Evolutionary conservation across 2,329 filamentous ascomycete species (phyloP).

Genomic region (Scedosporium aurantiacum): DNA sequence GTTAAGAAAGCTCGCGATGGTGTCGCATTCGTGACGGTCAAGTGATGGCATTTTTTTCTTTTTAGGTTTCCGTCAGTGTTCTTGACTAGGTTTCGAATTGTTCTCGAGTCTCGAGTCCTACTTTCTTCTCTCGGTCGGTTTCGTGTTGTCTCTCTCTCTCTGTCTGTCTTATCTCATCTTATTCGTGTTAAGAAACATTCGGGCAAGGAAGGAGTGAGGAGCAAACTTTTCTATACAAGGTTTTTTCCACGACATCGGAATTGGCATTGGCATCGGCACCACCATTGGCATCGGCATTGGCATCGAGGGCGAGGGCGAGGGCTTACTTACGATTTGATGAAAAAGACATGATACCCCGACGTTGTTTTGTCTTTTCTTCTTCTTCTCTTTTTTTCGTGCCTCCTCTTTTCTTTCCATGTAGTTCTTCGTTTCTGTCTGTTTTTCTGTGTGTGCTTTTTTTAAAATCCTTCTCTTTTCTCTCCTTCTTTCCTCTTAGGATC

Average conservation of each 20-base stretch:
- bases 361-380: not conserved
- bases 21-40: conserved; percentile 54
- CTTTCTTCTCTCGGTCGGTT: too few relatives aligned
- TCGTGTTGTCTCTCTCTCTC: too few relatives aligned
- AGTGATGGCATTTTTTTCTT: conserved; percentile 27
- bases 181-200: not conserved
- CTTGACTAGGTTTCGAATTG: not conserved
- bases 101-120: too few relatives aligned
- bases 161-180: too few relatives aligned
- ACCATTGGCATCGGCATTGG: not conserved
- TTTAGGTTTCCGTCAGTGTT: not conserved
- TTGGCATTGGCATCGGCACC: not conserved
- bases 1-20: conserved; percentile 47
- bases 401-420: not conserved
- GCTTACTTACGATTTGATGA: not conserved
- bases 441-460: not conserved
- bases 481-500: too few relatives aligned
- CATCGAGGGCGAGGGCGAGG: too few relatives aligned
- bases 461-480: not conserved
- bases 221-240: not conserved
- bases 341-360: not conserved
- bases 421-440: not conserved
- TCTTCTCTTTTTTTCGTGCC: not conserved
- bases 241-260: not conserved
- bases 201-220: not conserved